Conservation (phyloP, 768 basidiomycete species). For the Tricholomella constricta region DNA sequence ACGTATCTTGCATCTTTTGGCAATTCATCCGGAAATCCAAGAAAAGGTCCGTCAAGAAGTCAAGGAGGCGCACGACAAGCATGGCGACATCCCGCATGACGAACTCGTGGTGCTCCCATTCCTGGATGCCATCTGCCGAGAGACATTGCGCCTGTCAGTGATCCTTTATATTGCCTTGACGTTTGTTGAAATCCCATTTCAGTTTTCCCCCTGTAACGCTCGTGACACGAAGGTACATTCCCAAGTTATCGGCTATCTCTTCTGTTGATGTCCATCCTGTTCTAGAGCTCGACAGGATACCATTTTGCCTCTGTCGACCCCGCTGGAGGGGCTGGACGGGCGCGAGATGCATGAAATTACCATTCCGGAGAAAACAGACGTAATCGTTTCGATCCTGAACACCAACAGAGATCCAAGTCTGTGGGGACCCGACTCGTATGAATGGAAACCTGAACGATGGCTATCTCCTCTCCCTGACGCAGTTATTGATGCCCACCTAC, state of each 20-base stretch:
- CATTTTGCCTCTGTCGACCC: slow-evolving; percentile 42
- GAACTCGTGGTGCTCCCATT: slow-evolving; percentile 35
- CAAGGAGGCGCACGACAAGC: slow-evolving; percentile 19
- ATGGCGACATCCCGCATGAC: slow-evolving; percentile 36
- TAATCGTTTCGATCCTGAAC: slow-evolving; percentile 38
- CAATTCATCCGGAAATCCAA: slow-evolving; percentile 18
- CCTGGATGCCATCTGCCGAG: slow-evolving; percentile 39
- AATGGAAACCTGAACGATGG: slow-evolving; percentile 58
- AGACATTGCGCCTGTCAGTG: slow-evolving; percentile 42
- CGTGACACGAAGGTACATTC: slow-evolving; percentile 17
- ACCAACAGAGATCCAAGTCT: slow-evolving; percentile 42
- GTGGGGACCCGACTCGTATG: slow-evolving; percentile 50
- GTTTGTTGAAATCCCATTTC: neutral
- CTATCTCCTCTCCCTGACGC: slow-evolving; percentile 37
- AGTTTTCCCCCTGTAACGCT: slow-evolving; percentile 19
- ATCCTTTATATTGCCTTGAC: neutral
- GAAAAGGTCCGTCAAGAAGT: slow-evolving; percentile 39
- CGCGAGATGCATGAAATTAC: slow-evolving; percentile 35
- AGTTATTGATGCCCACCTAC: slow-evolving; percentile 39
- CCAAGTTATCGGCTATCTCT: neutral
- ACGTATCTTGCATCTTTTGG: slow-evolving; percentile 28
- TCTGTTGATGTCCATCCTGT: neutral
- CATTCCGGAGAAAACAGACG: slow-evolving; percentile 39
- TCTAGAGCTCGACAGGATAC: slow-evolving; percentile 36
- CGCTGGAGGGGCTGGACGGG: slow-evolving; percentile 40